These are phyloP conservation scores for Fonsecaea nubica DNA, from an alignment of 2,329 filamentous ascomycete species.

Conservation along the genomic window DNA sequence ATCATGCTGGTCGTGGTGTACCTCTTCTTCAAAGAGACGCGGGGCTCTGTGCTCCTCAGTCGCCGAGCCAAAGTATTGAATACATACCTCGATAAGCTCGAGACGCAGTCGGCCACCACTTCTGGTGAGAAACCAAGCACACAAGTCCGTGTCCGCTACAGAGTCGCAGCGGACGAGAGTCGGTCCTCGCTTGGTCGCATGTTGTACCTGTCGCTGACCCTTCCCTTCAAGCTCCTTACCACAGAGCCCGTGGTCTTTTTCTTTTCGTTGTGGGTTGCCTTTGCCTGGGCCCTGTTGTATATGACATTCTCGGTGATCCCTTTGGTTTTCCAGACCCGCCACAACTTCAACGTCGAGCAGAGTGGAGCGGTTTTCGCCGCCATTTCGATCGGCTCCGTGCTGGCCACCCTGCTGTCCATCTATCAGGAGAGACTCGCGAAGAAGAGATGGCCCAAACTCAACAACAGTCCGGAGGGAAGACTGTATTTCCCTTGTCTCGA, in stretches of 20 bases:
- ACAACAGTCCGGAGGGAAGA: conserved; percentile 70
- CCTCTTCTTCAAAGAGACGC: conserved; percentile 78
- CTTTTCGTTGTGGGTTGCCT: conserved; percentile 88
- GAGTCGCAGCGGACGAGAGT: conserved; percentile 35
- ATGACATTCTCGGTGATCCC: conserved; percentile 82
- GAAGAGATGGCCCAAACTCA: conserved; percentile 44
- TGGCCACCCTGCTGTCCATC: conserved; percentile 73
- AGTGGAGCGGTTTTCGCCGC: conserved; percentile 75
- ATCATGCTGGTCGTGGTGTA: conserved; percentile 69
- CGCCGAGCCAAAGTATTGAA: conserved; percentile 77
- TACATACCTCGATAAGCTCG: conserved; percentile 73
- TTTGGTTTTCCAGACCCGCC: conserved; percentile 72
- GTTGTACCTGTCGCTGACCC: conserved; percentile 38
- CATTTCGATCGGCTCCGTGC: conserved; percentile 69
- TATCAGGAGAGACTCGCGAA: conserved; percentile 64
- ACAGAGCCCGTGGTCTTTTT: conserved; percentile 69
- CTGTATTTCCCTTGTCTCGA: conserved; percentile 85
- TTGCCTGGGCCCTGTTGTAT: conserved; percentile 89
- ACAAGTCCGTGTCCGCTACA: conserved; percentile 33
- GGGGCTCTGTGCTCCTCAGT: conserved; percentile 79
- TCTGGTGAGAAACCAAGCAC: conserved; percentile 26
- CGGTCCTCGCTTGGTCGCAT: conserved; percentile 36
- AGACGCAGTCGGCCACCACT: conserved; percentile 65
- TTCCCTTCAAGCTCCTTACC: conserved; percentile 58
- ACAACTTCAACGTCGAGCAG: conserved; percentile 71